Evolutionary conservation across 805 yeast genomes (phyloP).

Genomic region (Ogataea dorogensis): DNA sequence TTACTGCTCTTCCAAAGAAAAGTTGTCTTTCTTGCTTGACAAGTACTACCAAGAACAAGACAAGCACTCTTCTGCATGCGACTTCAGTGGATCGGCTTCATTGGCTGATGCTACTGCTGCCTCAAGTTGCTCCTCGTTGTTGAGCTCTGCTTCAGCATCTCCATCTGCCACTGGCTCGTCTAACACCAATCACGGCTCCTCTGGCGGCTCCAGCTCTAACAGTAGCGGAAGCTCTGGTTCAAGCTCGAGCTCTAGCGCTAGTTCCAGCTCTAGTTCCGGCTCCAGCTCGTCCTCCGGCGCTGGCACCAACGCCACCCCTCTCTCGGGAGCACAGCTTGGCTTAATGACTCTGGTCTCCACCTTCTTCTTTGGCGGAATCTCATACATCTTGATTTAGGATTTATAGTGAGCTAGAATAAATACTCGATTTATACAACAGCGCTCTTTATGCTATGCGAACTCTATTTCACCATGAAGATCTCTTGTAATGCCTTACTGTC

Average conservation of each 20-base stretch:
- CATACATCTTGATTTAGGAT: constrained; percentile 32
- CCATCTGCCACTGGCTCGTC: constrained; percentile 35
- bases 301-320: constrained; percentile 11
- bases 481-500: constrained; percentile 88
- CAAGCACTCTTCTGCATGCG: constrained; percentile 54
- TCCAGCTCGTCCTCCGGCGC: constrained; percentile 16
- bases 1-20: constrained; percentile 68
- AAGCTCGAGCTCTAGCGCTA: constrained; percentile 20
- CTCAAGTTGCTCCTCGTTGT: constrained; percentile 47
- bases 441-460: constrained; percentile 8
- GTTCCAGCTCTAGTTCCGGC: constrained; percentile 16
- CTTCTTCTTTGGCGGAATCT: constrained; percentile 45
- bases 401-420: constrained; percentile 3
- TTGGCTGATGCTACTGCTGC: constrained; percentile 38
- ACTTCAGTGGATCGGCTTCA: constrained; percentile 70
- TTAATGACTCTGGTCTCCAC: constrained; percentile 35
- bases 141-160: constrained; percentile 42
- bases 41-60: constrained; percentile 54
- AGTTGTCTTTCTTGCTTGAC: constrained; percentile 66
- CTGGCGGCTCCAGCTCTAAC: constrained; percentile 24
- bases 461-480: constrained; percentile 72
- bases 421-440: constrained; percentile 5
- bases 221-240: constrained; percentile 16
- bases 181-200: constrained; percentile 11
- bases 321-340: constrained; percentile 32